Percentiles rank a stretch among this genome's conserved stretches.
phyloP scores from a whole-genome alignment of 2,329 filamentous ascomycete genomes.

The Fusarium setosum region DNA sequence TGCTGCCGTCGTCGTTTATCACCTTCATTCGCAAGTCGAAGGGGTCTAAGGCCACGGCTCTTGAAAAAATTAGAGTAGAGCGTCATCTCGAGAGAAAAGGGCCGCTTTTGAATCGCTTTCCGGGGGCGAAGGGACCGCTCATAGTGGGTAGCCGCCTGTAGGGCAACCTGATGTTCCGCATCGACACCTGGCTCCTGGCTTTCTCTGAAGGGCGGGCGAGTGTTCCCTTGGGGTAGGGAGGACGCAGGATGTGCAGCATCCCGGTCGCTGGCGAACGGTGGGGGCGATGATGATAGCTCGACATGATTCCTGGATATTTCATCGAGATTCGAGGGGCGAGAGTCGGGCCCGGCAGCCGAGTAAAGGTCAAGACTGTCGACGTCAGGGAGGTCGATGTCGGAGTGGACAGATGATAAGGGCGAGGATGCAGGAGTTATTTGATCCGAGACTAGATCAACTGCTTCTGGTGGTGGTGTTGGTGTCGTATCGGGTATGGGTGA shows the following conservation, averaged over 20 bases:
- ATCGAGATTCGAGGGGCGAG: neutral
- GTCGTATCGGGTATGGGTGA: constrained; percentile 9
- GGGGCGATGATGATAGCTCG: constrained; percentile 47
- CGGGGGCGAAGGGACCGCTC: constrained; percentile 66
- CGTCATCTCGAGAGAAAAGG: constrained; percentile 67
- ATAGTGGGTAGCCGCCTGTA: constrained; percentile 47
- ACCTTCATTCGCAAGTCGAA: constrained; percentile 54
- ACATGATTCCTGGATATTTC: constrained; percentile 52
- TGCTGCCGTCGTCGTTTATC: constrained; percentile 49
- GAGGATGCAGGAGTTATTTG: constrained; percentile 43
- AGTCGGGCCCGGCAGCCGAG: neutral
- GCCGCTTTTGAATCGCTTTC: constrained; percentile 71
- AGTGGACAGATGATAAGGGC: constrained; percentile 48
- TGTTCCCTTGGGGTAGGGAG: neutral
- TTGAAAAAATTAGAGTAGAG: constrained; percentile 65
- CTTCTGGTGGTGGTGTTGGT: constrained; percentile 3
- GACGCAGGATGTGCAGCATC: neutral
- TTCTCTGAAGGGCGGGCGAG: constrained; percentile 10
- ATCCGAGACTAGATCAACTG: neutral
- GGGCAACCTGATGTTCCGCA: constrained; percentile 36
- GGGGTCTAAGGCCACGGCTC: constrained; percentile 64
- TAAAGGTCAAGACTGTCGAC: constrained; percentile 32
- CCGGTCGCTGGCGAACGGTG: constrained; percentile 31
- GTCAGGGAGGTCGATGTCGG: constrained; percentile 41
- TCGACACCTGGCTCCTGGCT: constrained; percentile 29